Percentiles rank a stretch among this genome's conserved stretches.
Evolutionary conservation across 1,284 basidiomycete species (phyloP).

Genomic region (Rhodofomes roseus): DNA sequence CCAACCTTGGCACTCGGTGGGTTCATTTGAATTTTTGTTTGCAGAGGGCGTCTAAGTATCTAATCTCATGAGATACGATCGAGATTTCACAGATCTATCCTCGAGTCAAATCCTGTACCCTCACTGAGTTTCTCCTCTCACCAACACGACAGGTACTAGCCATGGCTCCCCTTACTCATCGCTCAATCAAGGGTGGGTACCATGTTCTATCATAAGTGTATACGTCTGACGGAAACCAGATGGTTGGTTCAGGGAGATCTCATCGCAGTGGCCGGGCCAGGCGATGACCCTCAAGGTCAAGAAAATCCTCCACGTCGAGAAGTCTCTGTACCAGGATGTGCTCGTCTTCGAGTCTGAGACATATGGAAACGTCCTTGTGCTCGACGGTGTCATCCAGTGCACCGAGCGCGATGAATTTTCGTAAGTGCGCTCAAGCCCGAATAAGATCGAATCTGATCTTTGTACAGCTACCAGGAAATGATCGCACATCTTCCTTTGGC

Average conservation of each 20-base stretch:
- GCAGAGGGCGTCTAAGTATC: no score
- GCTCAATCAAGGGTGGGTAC: conserved; percentile 33
- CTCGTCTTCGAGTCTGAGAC: conserved; percentile 94
- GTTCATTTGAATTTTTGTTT: no score
- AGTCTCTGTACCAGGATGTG: conserved; percentile 93
- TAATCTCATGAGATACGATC: not conserved
- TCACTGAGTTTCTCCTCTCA: no score
- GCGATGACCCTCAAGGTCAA: conserved; percentile 95
- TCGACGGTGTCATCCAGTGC: conserved; percentile 96
- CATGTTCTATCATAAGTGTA: not conserved
- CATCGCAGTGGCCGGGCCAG: conserved; percentile 95
- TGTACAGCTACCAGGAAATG: conserved; percentile 95
- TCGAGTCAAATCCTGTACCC: not conserved
- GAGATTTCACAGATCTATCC: not conserved
- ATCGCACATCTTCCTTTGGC: conserved; percentile 95
- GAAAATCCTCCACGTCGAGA: conserved; percentile 93
- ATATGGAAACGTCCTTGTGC: conserved; percentile 93
- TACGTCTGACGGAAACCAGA: conserved; percentile 44
- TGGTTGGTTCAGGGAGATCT: conserved; percentile 98
- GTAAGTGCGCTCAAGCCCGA: conserved; percentile 50
- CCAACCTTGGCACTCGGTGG: no score
- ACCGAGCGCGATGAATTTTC: conserved; percentile 99
- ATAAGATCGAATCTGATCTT: conserved; percentile 2
- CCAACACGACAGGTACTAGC: not conserved
- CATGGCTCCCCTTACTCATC: conserved; percentile 38